These are phyloP conservation scores for Colletotrichum camelliae DNA, from an alignment of 2,329 filamentous ascomycete genomes.

Conservation along the genomic window DNA sequence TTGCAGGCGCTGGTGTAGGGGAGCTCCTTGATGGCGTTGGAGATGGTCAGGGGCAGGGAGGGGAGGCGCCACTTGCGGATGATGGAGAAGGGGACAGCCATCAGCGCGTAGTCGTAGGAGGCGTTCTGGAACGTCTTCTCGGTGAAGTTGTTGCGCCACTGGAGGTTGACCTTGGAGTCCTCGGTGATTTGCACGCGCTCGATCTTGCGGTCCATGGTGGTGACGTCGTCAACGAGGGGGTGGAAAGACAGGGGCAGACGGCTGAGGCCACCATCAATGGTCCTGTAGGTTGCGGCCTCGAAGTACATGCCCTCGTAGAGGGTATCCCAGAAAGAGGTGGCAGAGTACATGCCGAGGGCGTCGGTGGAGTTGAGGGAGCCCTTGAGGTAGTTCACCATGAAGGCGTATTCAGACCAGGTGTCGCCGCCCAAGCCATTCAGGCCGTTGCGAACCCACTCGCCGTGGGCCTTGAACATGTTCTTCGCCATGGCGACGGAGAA, in stretches of 20 bases:
- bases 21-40: slow-evolving; percentile 52
- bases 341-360: slow-evolving; percentile 30
- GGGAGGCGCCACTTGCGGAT: slow-evolving; percentile 68
- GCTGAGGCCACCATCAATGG: slow-evolving; percentile 63
- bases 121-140: slow-evolving; percentile 46
- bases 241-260: slow-evolving; percentile 67
- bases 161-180: slow-evolving; percentile 59
- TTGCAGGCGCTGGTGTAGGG: slow-evolving; percentile 55
- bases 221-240: slow-evolving; percentile 63
- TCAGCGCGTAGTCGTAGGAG: slow-evolving; percentile 70
- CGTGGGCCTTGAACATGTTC: slow-evolving; percentile 51
- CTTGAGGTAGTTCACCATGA: slow-evolving; percentile 63
- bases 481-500: slow-evolving; percentile 41
- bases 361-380: slow-evolving; percentile 61
- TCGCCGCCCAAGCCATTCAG: slow-evolving; percentile 56
- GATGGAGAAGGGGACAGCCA: slow-evolving; percentile 68
- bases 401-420: slow-evolving; percentile 69
- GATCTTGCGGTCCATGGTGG: slow-evolving; percentile 62
- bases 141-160: slow-evolving; percentile 56
- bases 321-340: slow-evolving; percentile 51
- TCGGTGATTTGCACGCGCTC: slow-evolving; percentile 59
- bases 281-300: slow-evolving; percentile 63
- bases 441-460: slow-evolving; percentile 40
- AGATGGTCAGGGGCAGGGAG: slow-evolving; percentile 43
- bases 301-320: slow-evolving; percentile 67